These are phyloP conservation scores for Dichotomopilus funicola DNA, from an alignment of 2,329 filamentous ascomycete genomes.

Conservation along the genomic window DNA sequence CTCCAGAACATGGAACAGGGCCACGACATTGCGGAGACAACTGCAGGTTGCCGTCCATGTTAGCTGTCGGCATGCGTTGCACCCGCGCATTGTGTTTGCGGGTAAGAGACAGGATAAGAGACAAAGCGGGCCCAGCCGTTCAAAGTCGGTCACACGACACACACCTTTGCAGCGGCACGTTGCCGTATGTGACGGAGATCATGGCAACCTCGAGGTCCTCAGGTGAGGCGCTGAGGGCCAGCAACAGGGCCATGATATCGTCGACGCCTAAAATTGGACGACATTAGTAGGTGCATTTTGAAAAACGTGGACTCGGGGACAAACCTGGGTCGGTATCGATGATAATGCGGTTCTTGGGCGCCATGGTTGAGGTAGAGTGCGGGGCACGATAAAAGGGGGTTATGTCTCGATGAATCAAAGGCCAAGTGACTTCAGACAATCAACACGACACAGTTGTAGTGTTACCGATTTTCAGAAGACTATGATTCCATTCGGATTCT, in stretches of 20 bases:
- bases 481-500: too few species aligned
- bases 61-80: background rate
- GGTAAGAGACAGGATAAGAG: too few species aligned
- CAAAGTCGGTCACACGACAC: constrained; percentile 11
- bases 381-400: constrained; percentile 9
- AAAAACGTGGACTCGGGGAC: background rate
- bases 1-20: constrained; percentile 85
- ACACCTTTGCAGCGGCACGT: constrained; percentile 78
- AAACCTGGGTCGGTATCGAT: constrained; percentile 89
- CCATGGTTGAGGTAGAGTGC: constrained; percentile 41
- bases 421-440: background rate
- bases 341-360: constrained; percentile 70
- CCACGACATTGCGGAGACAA: constrained; percentile 81
- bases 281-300: constrained; percentile 6
- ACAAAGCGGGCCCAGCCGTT: too few species aligned
- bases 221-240: constrained; percentile 73
- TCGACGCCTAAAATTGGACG: constrained; percentile 59
- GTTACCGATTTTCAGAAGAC: too few species aligned
- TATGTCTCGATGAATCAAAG: background rate
- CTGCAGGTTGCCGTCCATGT: constrained; percentile 34
- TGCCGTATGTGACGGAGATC: constrained; percentile 88
- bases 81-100: too few species aligned
- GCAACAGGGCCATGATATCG: constrained; percentile 80
- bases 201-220: constrained; percentile 83
- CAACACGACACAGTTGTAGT: too few species aligned